Percentiles rank a stretch among this genome's conserved stretches.
Conservation (phyloP, 2,329 filamentous ascomycete species). For the Eutypella sp. region DNA sequence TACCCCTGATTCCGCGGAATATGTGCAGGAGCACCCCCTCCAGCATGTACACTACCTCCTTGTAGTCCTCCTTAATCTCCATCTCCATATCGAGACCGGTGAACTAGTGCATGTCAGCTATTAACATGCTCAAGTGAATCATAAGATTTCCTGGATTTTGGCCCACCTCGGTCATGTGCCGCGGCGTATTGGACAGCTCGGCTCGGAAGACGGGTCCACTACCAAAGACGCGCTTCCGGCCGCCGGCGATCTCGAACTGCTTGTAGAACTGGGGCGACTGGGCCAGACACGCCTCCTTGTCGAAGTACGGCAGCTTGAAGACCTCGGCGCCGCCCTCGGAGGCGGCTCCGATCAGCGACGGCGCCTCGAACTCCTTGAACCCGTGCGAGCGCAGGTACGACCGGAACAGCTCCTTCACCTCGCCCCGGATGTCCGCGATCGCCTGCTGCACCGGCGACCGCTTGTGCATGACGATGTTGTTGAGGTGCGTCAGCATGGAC, state of each 20-base stretch:
- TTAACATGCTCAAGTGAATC: no score
- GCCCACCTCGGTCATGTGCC: slow-evolving; percentile 72
- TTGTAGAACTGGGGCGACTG: slow-evolving; percentile 85
- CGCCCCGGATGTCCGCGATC: slow-evolving; percentile 51
- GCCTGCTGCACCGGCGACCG: slow-evolving; percentile 87
- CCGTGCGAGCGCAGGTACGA: slow-evolving; percentile 71
- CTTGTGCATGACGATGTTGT: slow-evolving; percentile 91
- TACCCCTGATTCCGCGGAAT: slow-evolving; percentile 63
- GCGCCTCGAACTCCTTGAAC: slow-evolving; percentile 83
- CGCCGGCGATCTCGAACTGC: slow-evolving; percentile 77
- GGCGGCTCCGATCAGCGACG: slow-evolving; percentile 82
- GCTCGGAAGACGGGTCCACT: slow-evolving; percentile 79
- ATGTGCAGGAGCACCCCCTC: slow-evolving; percentile 74
- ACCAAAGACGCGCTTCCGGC: slow-evolving; percentile 72
- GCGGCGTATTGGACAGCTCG: slow-evolving; percentile 79
- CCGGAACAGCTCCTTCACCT: slow-evolving; percentile 65
- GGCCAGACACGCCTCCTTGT: slow-evolving; percentile 72
- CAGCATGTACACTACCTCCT: slow-evolving; percentile 67
- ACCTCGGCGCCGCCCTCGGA: slow-evolving; percentile 92
- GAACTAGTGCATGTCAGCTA: slow-evolving; percentile 45
- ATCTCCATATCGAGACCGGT: slow-evolving; percentile 86
- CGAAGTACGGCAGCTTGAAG: slow-evolving; percentile 87
- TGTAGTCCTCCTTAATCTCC: slow-evolving; percentile 76
- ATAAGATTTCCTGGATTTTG: no score
- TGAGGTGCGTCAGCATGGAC: slow-evolving; percentile 75